Evolutionary conservation across 2,329 filamentous ascomycete species (phyloP).

Genomic region (Cryphonectria nitschkei): DNA sequence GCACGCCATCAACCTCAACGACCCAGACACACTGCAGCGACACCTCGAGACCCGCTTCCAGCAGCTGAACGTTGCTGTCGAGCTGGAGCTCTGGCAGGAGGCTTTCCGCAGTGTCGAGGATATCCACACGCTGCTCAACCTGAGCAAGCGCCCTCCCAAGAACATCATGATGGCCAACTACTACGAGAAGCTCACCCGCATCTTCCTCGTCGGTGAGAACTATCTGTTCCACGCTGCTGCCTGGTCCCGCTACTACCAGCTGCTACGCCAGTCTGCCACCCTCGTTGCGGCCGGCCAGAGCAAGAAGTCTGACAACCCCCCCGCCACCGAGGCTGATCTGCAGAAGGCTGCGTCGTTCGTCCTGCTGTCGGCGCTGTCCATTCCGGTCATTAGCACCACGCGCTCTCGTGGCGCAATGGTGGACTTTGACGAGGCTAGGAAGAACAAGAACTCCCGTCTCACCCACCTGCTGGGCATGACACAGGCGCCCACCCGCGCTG

Average conservation of each 20-base stretch:
- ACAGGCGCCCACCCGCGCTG: slow-evolving; percentile 82
- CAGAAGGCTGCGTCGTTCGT: slow-evolving; percentile 96
- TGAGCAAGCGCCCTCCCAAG: slow-evolving; percentile 98
- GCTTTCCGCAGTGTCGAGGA: slow-evolving; percentile 99
- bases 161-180: slow-evolving; percentile 99
- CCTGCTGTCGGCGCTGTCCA: slow-evolving; percentile 91
- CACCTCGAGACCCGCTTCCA: slow-evolving; percentile 98
- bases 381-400: slow-evolving; percentile 98
- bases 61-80: slow-evolving; percentile 96
- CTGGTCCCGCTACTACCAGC: slow-evolving; percentile 96
- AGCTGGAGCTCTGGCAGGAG: slow-evolving; percentile 98
- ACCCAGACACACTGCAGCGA: slow-evolving; percentile 94
- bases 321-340: slow-evolving; percentile 85
- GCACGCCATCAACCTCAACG: slow-evolving; percentile 98
- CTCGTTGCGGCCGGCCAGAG: slow-evolving; percentile 83
- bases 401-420: slow-evolving; percentile 94
- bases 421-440: slow-evolving; percentile 94
- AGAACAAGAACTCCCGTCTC: slow-evolving; percentile 98
- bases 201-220: slow-evolving; percentile 99
- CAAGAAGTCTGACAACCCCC: slow-evolving; percentile 92
- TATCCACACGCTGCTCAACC: slow-evolving; percentile 93
- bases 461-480: slow-evolving; percentile 96
- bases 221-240: slow-evolving; percentile 98
- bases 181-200: slow-evolving; percentile 98
- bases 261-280: slow-evolving; percentile 87